Conservation (phyloP, 2,329 filamentous ascomycete genomes). For the Beauveria caledonica region DNA sequence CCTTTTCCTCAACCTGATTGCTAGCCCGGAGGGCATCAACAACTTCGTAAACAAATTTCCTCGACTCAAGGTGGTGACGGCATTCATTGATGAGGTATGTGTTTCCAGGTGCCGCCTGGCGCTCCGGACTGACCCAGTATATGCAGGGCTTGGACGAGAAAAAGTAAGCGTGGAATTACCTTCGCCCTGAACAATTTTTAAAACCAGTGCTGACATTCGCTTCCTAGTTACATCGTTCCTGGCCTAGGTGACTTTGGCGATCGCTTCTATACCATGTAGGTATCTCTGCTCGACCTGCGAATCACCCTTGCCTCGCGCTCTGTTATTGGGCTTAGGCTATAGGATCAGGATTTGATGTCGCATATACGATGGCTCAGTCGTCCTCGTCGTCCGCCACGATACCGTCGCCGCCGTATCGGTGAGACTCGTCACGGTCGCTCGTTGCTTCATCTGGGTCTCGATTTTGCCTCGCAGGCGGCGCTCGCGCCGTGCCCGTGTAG, state of each 20-base stretch:
- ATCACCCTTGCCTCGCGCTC: not conserved
- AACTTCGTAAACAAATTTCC: slow-evolving; percentile 88
- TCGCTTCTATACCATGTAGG: slow-evolving; percentile 82
- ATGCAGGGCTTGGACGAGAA: slow-evolving; percentile 80
- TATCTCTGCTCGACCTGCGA: not conserved
- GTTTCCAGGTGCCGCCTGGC: not conserved
- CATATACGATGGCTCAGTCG: slow-evolving; percentile 31
- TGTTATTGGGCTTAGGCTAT: not conserved
- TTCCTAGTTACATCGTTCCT: slow-evolving; percentile 78
- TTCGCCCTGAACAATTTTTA: not conserved
- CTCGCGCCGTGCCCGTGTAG: slow-evolving; percentile 21
- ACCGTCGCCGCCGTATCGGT: slow-evolving; percentile 45
- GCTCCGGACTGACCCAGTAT: slow-evolving; percentile 17
- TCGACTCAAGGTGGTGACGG: slow-evolving; percentile 82
- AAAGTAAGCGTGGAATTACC: slow-evolving; percentile 57
- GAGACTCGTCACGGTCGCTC: slow-evolving; percentile 40
- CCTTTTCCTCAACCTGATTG: slow-evolving; percentile 91
- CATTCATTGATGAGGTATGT: slow-evolving; percentile 77
- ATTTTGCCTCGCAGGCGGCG: slow-evolving; percentile 15
- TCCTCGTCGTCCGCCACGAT: slow-evolving; percentile 49
- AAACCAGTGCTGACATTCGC: slow-evolving; percentile 4
- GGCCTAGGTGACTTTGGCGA: slow-evolving; percentile 94
- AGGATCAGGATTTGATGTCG: not conserved
- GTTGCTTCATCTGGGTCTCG: slow-evolving; percentile 18
- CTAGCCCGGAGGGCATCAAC: slow-evolving; percentile 86